A percentile compares a stretch with the other conserved stretches of the same genome.
Evolutionary conservation across 1,284 basidiomycete genomes (phyloP).

Genomic region (Peniophora sp.): DNA sequence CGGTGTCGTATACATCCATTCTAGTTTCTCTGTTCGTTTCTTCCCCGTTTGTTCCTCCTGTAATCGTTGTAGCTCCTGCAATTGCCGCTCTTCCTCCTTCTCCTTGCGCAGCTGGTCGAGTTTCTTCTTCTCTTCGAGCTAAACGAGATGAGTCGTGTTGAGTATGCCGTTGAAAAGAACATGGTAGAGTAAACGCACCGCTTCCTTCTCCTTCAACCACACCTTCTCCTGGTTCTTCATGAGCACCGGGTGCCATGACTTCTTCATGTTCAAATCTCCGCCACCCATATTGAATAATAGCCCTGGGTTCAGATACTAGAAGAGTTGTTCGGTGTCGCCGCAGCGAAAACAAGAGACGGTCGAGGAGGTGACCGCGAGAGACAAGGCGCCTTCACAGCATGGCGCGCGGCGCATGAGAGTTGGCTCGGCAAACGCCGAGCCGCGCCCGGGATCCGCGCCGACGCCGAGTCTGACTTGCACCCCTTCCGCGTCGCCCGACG

Average conservation of each 20-base stretch:
- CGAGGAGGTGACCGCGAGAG: background rate
- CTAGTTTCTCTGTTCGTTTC: conserved; percentile 88
- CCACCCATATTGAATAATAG: conserved; percentile 79
- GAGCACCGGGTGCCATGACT: conserved; percentile 98
- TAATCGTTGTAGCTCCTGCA: conserved; percentile 91
- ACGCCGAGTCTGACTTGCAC: background rate
- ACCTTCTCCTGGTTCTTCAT: conserved; percentile 98
- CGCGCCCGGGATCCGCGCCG: background rate
- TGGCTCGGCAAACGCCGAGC: background rate
- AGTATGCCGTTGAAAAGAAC: conserved; percentile 1
- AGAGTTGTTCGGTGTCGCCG: conserved; percentile 9
- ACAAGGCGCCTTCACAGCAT: background rate
- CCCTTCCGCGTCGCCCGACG: too few species aligned
- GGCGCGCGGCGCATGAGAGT: background rate
- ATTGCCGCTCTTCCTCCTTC: conserved; percentile 93
- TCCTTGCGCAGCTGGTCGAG: conserved; percentile 94
- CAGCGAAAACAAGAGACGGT: conserved; percentile 1
- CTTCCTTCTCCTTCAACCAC: conserved; percentile 97
- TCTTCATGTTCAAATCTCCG: conserved; percentile 94
- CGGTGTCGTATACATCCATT: conserved; percentile 99
- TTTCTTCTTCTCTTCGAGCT: conserved; percentile 98
- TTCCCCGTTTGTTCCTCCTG: conserved; percentile 93
- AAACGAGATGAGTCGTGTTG: conserved; percentile 8
- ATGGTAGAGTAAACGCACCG: conserved; percentile 47
- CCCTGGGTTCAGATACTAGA: conserved; percentile 10